Evolutionary conservation across 2,329 filamentous ascomycete genomes (phyloP).

Genomic region (Aspergillus luchuensis): DNA sequence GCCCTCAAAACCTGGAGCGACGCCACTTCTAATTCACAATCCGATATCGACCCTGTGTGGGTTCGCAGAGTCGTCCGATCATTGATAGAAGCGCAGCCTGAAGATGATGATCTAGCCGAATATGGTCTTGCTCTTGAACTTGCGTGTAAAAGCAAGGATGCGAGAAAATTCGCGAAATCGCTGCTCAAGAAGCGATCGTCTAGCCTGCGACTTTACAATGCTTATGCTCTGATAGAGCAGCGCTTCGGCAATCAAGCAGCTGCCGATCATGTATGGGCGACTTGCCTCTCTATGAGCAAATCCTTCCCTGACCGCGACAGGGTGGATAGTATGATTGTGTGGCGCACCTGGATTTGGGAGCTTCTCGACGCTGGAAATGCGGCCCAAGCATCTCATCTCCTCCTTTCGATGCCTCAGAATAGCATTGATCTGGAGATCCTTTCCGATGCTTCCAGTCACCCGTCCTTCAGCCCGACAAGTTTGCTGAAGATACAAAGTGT

Average conservation of each 20-base stretch:
- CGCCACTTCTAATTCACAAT: conserved; percentile 28
- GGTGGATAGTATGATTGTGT: conserved; percentile 51
- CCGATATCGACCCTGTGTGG: conserved; percentile 49
- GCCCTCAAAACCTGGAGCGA: conserved; percentile 38
- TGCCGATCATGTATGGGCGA: conserved; percentile 66
- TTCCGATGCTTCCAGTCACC: conserved; percentile 18
- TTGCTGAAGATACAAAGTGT: conserved; percentile 44
- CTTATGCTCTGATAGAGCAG: conserved; percentile 73
- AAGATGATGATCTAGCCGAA: conserved; percentile 60
- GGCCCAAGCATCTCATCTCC: conserved; percentile 38
- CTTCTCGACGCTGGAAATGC: conserved; percentile 54
- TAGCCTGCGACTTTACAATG: conserved; percentile 72
- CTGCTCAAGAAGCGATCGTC: conserved; percentile 69
- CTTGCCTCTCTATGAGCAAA: conserved; percentile 64
- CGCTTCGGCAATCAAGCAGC: conserved; percentile 58
- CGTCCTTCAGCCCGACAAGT: conserved; percentile 33
- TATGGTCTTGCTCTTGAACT: conserved; percentile 72
- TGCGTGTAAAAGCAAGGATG: conserved; percentile 54
- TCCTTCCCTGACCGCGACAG: conserved; percentile 39
- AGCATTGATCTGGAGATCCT: conserved; percentile 36
- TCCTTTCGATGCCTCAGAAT: conserved; percentile 45
- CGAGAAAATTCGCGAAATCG: conserved; percentile 70
- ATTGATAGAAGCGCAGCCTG: conserved; percentile 50
- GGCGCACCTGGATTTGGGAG: conserved; percentile 68
- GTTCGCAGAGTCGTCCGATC: conserved; percentile 59